Base-by-base conservation (phyloP, 2,329 filamentous ascomycete genomes). In the Scedosporium aurantiacum region DNA sequence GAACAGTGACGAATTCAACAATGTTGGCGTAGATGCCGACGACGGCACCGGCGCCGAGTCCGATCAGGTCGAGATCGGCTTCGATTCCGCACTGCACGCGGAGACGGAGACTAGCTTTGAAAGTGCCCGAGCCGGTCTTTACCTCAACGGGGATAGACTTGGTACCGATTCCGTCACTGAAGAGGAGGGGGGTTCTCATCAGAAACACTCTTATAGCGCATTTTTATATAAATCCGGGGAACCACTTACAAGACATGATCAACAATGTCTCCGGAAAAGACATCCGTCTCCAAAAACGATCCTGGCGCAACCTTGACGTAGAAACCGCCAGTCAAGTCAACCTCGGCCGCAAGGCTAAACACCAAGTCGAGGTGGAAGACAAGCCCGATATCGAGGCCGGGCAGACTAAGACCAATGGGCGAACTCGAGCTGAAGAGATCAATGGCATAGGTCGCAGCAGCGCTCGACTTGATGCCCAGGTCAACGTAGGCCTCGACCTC, bases 331-430 rank as follows among this genome's bases (percentile, higher is more conserved):
- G 73, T 76, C 32, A 84, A 73, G 62, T 82, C 79, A 56, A 85
- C 70, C 14, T 72, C 72, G 2, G 76, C 76, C n/a, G 78, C 72
- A 0, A 78, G 73, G 57, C 71, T 74, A 16, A 84, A 68, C 32
- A 84, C 74, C 2, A 85, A 73, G 63, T 84, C 81, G 8, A 84
- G 72, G 40, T 73, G 73, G 58, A 83, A 73, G 1, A 80, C 69
- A 2, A 78, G 73, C 3, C 79, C 78, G 7, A 81, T 68, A 32
- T 74, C 70, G 0, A 82, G 66, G 1, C 76, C 73, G 1, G 72
- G 70, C 2, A 82, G 64, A 16, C 70, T 68, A 2, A 82, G 69
- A 5, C 78, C 76, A 47, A 78, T 69, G 1, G 76, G 72, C 1
- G 74, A 73, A 27, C 76, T 67, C 5, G 77, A 77, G 6, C 74